Evolutionary conservation across 306 rosid genomes (phyloP).

Genomic region (Malus asiatica): DNA sequence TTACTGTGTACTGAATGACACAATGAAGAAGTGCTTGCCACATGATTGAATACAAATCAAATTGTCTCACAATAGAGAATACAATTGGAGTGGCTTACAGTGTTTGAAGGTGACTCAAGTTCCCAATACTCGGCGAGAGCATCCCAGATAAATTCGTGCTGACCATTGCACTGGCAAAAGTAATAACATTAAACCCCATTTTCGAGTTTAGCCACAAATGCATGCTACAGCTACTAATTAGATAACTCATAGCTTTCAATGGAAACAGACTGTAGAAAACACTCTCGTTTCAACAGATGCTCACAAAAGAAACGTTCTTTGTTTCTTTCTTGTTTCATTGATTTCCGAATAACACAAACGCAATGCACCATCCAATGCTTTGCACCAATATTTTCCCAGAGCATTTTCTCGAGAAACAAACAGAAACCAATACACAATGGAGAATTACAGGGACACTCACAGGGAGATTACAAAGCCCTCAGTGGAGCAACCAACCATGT

Average conservation of each 20-base stretch:
- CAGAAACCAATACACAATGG: background rate
- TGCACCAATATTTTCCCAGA: background rate
- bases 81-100: slow-evolving; percentile 41
- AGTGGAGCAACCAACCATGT: slow-evolving; percentile 75
- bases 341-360: background rate
- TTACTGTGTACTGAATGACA: too few species aligned
- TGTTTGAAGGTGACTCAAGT: slow-evolving; percentile 68
- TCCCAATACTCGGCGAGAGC: slow-evolving; percentile 74
- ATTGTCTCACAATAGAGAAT: background rate
- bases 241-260: background rate
- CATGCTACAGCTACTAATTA: background rate
- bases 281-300: background rate
- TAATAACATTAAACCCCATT: background rate
- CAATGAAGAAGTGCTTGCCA: background rate
- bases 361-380: too few species aligned
- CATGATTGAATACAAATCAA: background rate
- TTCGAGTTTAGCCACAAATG: slow-evolving; percentile 5
- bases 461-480: slow-evolving; percentile 75
- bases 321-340: background rate
- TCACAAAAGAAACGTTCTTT: too few species aligned
- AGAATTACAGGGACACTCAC: slow-evolving; percentile 38
- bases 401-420: background rate
- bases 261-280: background rate
- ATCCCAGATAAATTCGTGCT: slow-evolving; percentile 65
- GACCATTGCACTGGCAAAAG: slow-evolving; percentile 70